Evolutionary conservation across 2,329 filamentous ascomycete genomes (phyloP).

Genomic region (Leptographium flavum): DNA sequence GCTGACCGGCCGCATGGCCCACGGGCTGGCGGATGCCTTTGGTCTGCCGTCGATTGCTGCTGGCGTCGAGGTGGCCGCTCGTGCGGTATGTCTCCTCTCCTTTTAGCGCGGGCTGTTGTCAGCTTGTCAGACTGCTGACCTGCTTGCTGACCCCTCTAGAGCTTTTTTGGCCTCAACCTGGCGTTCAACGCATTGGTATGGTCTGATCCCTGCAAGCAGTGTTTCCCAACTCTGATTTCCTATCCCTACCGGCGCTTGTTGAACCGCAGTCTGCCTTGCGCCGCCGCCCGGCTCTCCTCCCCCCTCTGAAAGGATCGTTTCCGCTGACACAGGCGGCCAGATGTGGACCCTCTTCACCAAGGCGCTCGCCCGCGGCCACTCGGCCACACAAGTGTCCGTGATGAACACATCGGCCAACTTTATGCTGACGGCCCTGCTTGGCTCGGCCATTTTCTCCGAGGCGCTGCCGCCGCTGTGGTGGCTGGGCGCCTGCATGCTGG

Average conservation of each 20-base stretch:
- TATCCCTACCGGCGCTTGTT: too few species aligned
- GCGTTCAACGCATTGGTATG: constrained; percentile 56
- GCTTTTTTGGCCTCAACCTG: constrained; percentile 63
- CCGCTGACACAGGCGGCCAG: constrained; percentile 14
- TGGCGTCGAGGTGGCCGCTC: constrained; percentile 32
- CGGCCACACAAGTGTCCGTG: constrained; percentile 66
- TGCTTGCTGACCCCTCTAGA: too few species aligned
- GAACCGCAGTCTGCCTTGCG: too few species aligned
- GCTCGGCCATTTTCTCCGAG: constrained; percentile 57
- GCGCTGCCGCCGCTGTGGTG: constrained; percentile 61
- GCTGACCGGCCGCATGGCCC: constrained; percentile 34
- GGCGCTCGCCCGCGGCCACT: constrained; percentile 58
- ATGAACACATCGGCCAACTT: constrained; percentile 77
- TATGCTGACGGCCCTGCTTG: constrained; percentile 60
- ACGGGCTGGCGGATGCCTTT: constrained; percentile 27
- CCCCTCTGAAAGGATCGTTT: not conserved
- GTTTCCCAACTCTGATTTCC: too few species aligned
- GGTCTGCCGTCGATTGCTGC: constrained; percentile 26
- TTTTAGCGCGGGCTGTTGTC: not conserved
- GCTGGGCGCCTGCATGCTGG: constrained; percentile 55
- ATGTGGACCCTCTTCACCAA: constrained; percentile 80
- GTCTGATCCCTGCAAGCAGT: not conserved
- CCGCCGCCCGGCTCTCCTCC: not conserved
- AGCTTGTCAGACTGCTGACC: not conserved
- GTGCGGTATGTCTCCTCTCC: constrained; percentile 27